Evolutionary conservation across 306 rosid genomes (phyloP).

Genomic region (Glycine latifolia): DNA sequence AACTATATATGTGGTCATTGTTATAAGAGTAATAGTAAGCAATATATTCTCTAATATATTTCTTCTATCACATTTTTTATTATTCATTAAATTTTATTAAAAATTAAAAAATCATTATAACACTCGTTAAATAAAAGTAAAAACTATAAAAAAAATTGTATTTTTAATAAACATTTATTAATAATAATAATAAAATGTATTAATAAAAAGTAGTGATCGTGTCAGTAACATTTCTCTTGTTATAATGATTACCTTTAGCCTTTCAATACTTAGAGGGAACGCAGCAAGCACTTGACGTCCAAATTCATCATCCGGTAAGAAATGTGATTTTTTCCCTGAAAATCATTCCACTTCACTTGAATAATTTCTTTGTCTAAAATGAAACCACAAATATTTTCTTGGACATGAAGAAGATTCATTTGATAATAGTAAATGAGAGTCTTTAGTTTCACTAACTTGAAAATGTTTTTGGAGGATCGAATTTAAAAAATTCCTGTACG

Average conservation of each 20-base stretch:
- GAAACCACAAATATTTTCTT: background rate
- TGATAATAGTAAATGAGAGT: background rate
- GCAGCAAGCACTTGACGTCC: conserved; percentile 59
- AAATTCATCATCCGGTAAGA: conserved; percentile 54
- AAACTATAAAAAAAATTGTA: too few relatives aligned
- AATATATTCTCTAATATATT: too few relatives aligned
- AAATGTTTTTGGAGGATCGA: conserved; percentile 53
- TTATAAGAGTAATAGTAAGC: too few relatives aligned
- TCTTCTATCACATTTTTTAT: too few relatives aligned
- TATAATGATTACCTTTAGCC: conserved; percentile 45
- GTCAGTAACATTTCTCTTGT: background rate
- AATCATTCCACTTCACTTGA: conserved; percentile 18
- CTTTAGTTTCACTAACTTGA: conserved; percentile 38
- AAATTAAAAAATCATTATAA: too few relatives aligned
- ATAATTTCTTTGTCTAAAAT: conserved; percentile 1
- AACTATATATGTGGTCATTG: too few relatives aligned
- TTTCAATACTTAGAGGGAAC: conserved; percentile 55
- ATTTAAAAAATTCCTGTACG: conserved; percentile 43
- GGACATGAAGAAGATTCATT: background rate
- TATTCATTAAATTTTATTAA: too few relatives aligned
- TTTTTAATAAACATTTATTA: too few relatives aligned
- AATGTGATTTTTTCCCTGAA: conserved; percentile 47
- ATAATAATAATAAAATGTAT: background rate
- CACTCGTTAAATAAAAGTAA: too few relatives aligned
- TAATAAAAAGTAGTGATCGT: background rate